Base-by-base conservation (phyloP, 495 filamentous ascomycete genomes). In the Podospora didyma region DNA sequence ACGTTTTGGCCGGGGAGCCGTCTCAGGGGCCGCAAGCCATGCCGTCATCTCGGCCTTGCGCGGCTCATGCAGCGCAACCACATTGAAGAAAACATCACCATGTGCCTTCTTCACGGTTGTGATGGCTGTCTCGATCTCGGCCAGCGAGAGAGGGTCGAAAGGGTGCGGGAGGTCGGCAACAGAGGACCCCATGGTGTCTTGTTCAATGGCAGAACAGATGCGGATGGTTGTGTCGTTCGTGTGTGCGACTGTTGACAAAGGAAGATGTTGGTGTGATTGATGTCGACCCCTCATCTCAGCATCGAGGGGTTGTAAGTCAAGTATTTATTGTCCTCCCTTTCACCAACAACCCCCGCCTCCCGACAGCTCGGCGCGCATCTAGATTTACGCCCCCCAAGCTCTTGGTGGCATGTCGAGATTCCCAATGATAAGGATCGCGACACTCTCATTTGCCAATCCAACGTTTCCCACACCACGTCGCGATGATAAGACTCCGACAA, bases 1-100 rank as follows among this genome's bases (percentile, higher is more conserved):
- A 60, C 92, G 81, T 21, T 77, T 69, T 22, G 92, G 92, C 9
- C 87, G 80, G 11, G 85, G 79, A 0, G 75, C 73, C 12, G 73
- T 78, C 46, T 82, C 71, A 12, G 88, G 82, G 52, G 85, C 76
- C 34, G 76, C 82, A 2, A 96, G 68, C 90, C 92, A 97, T 49
- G 81, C 82, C 64, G 86, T 76, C 90, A 96, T 95, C 65, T 92
- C 85, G 26, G 79, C 84, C 79, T 96, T 96, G 60, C 84, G 85
- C 16, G 92, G 92, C 76, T 96, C 93, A 48, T 82, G 89, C 10
- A 96, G 74, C n/a, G 89, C 87, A 51, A 96, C 85, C 3, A 91
- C 89, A 76, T 97, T 96, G 82, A 92, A 96, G 67, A 83, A 83
- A 45, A 96, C 79, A 26, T 78, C 23, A 50, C 82, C 86, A 73